Base-by-base conservation (phyloP, 768 basidiomycete species). In the Mycena crocata region DNA sequence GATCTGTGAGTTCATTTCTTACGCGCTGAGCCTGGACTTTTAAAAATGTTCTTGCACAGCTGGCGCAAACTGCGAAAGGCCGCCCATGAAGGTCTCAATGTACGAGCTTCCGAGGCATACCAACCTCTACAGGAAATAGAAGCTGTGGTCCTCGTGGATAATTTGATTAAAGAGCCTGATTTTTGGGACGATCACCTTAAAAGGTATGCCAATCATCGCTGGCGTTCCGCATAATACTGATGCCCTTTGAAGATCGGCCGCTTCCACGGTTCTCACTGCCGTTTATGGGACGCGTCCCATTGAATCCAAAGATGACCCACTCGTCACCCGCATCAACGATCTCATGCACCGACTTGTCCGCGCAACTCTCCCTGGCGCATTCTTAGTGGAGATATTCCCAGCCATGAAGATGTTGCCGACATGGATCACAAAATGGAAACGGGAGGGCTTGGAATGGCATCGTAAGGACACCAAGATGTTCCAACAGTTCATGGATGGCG, bases 301-400 rank as follows among this genome's bases (percentile, higher is more conserved):
- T 6, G 24, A 35, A 14, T 23, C 32, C n/a, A 37, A 9, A 10
- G 30, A 52, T 2, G 49, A 57, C 35, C 48, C 15, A 4, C 35
- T 37, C 34, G 14, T 52, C 19, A 37, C 51, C 23, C 34, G 34
- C n/a, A 15, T 52, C 9, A 24, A 52, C 51, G 35, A 52, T 52
- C 14, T 52, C 23, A 31, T 31, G 5, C 32, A 13, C 1, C 51
- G 79, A 9, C 58, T 82, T 23, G 76, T 77, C 21, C 71, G 70
- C 12, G 79, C 82, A 2, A 73, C 76, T 10, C 72, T 74, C 40
- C 82, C 81, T 44, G 82, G 83, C 4, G 71, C 74, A 30, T 76
- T 76, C 62, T 31, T 78, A 24, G 80, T 81, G 28, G 81, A 82
- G 59, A 73, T 77, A 52, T 78, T 82, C 54, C 75, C 79, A 1